phyloP scores from a whole-genome alignment of 192 early-diverging fungal species.

The Radiomyces spectabilis region DNA sequence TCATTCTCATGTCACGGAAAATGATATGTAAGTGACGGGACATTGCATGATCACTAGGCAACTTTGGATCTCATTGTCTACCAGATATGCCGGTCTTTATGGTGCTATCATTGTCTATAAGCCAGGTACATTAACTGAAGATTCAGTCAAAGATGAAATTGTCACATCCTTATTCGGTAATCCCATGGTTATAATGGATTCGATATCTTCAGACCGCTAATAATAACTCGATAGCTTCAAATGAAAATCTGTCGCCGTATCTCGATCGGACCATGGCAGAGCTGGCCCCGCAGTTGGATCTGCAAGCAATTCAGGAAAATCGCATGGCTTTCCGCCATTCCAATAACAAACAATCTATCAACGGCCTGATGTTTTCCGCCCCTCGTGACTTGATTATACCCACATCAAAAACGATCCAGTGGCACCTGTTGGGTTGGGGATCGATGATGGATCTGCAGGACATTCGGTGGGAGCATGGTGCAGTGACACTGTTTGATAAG shows the following conservation, averaged over 20 bases:
- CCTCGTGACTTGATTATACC: constrained; percentile 7
- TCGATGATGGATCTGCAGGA: constrained; percentile 4
- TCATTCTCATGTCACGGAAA: constrained; percentile 25
- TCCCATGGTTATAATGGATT: background rate
- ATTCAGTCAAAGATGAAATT: constrained; percentile 9
- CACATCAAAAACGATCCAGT: background rate
- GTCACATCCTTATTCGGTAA: constrained; percentile 20
- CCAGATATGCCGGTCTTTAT: constrained; percentile 23
- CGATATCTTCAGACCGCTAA: too few species aligned
- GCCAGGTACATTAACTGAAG: constrained; percentile 1
- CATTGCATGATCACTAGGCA: background rate
- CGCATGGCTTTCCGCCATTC: background rate
- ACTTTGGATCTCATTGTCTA: background rate
- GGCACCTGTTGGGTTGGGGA: constrained; percentile 27
- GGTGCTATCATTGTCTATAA: constrained; percentile 24
- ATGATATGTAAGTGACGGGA: constrained; percentile 13
- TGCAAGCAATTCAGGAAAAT: background rate
- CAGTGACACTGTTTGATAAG: background rate
- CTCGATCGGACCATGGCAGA: constrained; percentile 8
- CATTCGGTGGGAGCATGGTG: constrained; percentile 13
- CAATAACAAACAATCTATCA: constrained; percentile 13
- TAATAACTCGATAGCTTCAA: background rate
- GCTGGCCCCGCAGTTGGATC: background rate
- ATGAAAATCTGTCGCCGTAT: constrained; percentile 23
- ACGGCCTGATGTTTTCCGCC: constrained; percentile 2